These are phyloP conservation scores for Acacia confusa DNA, from an alignment of 306 rosid species.

Conservation along the genomic window DNA sequence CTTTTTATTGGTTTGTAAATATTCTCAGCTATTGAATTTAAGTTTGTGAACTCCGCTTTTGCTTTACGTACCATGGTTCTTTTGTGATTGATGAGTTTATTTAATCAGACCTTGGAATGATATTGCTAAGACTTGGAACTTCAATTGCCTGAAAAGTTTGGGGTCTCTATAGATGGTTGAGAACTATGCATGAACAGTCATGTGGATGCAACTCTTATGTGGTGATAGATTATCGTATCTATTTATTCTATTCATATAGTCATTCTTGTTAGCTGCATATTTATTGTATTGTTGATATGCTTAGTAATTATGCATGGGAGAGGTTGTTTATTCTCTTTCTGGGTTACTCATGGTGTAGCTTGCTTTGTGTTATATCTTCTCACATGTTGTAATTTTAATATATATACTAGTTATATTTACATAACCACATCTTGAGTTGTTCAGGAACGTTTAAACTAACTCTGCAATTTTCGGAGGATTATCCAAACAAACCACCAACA, in stretches of 20 bases:
- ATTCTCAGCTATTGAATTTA: background rate
- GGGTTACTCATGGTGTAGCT: constrained; percentile 2
- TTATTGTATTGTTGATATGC: background rate
- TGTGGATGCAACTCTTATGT: background rate
- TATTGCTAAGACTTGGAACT: background rate
- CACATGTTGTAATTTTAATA: background rate
- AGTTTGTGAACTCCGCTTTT: background rate
- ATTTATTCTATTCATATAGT: background rate
- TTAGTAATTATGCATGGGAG: background rate
- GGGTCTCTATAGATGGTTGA: background rate
- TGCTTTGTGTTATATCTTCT: constrained; percentile 10
- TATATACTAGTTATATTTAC: constrained; percentile 20
- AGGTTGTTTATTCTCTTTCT: background rate
- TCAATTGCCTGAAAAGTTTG: background rate
- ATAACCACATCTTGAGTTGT: constrained; percentile 33
- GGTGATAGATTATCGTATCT: background rate
- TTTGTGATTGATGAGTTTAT: background rate
- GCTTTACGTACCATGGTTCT: background rate
- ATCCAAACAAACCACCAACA: constrained; percentile 91
- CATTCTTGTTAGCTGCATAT: background rate
- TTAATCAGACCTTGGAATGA: background rate
- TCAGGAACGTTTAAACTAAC: constrained; percentile 89
- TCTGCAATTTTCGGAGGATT: constrained; percentile 84
- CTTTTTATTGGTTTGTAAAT: background rate
- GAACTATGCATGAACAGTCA: background rate